These are phyloP conservation scores for Senna siamea DNA, from an alignment of 306 rosid genomes.

Conservation along the genomic window DNA sequence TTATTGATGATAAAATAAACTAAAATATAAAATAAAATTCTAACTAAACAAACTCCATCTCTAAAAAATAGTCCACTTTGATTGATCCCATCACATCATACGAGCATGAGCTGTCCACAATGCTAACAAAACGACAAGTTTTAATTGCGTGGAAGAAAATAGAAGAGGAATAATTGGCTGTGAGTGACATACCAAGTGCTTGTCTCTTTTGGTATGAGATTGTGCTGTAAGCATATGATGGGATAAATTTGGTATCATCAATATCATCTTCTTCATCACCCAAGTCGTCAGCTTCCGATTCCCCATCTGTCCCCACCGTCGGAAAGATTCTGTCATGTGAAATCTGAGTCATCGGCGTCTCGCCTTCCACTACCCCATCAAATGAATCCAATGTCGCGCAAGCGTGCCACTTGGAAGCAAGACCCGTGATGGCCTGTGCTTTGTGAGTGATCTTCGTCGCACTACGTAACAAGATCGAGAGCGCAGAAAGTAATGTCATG, in stretches of 20 bases:
- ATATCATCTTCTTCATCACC: constrained; percentile 83
- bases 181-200: constrained; percentile 69
- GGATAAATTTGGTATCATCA: constrained; percentile 62
- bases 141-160: neutral
- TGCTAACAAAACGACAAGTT: neutral
- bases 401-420: constrained; percentile 97
- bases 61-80: neutral
- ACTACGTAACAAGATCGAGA: constrained; percentile 73
- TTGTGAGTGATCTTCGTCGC: constrained; percentile 95
- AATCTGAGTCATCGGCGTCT: constrained; percentile 38
- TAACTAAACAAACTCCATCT: neutral
- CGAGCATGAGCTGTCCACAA: neutral
- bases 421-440: constrained; percentile 84
- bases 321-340: constrained; percentile 39
- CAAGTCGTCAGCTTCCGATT: constrained; percentile 52
- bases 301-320: constrained; percentile 41
- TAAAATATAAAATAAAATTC: too few relatives aligned
- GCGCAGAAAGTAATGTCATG: constrained; percentile 62
- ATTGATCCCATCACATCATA: neutral
- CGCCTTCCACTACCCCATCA: constrained; percentile 53
- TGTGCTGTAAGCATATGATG: constrained; percentile 78
- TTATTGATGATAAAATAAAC: too few relatives aligned
- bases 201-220: constrained; percentile 89
- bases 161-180: neutral
- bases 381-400: constrained; percentile 92